A percentile compares a stretch with the other conserved stretches of the same genome.
phyloP scores from a whole-genome alignment of 129 eudicot genomes.

The Lactuca saligna region DNA sequence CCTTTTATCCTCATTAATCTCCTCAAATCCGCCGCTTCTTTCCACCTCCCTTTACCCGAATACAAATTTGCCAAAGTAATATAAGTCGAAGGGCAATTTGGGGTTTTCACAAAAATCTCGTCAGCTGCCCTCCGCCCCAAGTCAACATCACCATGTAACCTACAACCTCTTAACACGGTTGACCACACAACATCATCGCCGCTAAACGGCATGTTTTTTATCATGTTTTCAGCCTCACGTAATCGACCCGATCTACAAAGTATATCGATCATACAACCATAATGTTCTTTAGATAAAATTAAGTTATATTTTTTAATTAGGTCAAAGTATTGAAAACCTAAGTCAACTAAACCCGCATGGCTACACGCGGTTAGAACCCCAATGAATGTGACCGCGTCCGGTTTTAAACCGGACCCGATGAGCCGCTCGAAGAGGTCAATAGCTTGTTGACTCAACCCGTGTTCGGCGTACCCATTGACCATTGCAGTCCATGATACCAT shows the following conservation, averaged over 20 bases:
- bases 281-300: conserved; percentile 68
- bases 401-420: conserved; percentile 47
- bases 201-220: conserved; percentile 57
- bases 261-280: conserved; percentile 94
- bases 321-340: conserved; percentile 67
- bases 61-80: conserved; percentile 75
- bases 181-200: conserved; percentile 92
- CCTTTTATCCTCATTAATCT: conserved; percentile 76
- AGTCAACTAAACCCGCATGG: conserved; percentile 78
- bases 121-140: conserved; percentile 63
- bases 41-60: conserved; percentile 69
- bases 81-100: conserved; percentile 75
- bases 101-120: conserved; percentile 54
- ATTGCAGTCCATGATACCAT: conserved; percentile 87
- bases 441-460: conserved; percentile 74
- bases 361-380: conserved; percentile 91
- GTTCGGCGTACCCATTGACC: conserved; percentile 96
- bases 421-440: conserved; percentile 61
- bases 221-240: conserved; percentile 80
- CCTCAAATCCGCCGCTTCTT: conserved; percentile 75
- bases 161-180: conserved; percentile 70
- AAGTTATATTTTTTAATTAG: conserved; percentile 47
- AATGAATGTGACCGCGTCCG: conserved; percentile 77
- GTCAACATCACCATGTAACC: conserved; percentile 65
- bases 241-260: conserved; percentile 83